phyloP scores from a whole-genome alignment of 441 rosid genomes.

The Bocquillonia castaneifolia region DNA sequence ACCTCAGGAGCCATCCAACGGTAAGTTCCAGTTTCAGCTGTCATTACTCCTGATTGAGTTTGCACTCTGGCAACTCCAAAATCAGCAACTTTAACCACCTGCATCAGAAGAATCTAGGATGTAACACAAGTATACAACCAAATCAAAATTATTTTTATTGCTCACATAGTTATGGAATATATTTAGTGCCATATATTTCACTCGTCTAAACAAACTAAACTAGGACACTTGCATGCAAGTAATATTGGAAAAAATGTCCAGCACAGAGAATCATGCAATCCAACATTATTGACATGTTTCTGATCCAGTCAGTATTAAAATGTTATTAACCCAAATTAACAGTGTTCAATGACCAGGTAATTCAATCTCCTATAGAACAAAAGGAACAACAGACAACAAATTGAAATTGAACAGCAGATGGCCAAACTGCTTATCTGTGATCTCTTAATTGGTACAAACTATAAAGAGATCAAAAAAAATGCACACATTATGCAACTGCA shows the following conservation, averaged over 20 bases:
- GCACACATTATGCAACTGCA: not conserved
- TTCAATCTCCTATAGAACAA: not conserved
- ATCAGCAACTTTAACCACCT: constrained; percentile 72
- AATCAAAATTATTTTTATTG: not conserved
- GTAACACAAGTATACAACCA: constrained; percentile 11
- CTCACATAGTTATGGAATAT: not conserved
- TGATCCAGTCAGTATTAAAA: not conserved
- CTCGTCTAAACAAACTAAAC: not conserved
- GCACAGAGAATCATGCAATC: not conserved
- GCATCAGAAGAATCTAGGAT: constrained; percentile 15
- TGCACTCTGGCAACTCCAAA: constrained; percentile 79
- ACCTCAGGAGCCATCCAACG: constrained; percentile 94
- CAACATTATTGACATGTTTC: not conserved
- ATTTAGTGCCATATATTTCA: not conserved
- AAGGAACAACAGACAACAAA: not conserved
- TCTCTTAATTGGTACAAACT: not conserved
- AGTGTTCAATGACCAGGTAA: not conserved
- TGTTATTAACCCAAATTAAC: not conserved
- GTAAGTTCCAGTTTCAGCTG: constrained; percentile 78
- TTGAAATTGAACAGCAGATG: not conserved
- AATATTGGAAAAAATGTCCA: not conserved
- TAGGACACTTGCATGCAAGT: not conserved
- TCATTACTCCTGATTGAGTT: constrained; percentile 59
- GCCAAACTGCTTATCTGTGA: no score
- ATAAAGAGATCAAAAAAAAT: not conserved